phyloP scores from a whole-genome alignment of 345 rosid species.

The Chamaenerion angustifolium region DNA sequence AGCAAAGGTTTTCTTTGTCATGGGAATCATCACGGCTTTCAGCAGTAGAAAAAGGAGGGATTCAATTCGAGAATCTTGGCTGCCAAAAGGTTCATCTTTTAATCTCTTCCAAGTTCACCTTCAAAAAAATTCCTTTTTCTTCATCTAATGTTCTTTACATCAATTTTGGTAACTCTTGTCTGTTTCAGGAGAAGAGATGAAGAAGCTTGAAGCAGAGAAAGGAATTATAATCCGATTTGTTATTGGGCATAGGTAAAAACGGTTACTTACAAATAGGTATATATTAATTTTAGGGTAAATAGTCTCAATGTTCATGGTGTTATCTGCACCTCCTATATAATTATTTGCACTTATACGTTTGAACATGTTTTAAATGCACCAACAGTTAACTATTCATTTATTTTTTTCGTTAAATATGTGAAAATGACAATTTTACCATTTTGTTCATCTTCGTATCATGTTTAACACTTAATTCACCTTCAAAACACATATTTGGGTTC shows the following conservation, averaged over 20 bases:
- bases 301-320: too few species aligned
- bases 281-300: too few species aligned
- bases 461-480: too few species aligned
- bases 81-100: conserved; percentile 21
- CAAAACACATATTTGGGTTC: too few species aligned
- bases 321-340: too few species aligned
- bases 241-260: neutral
- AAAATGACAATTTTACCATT: too few species aligned
- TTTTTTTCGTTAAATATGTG: too few species aligned
- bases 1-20: conserved; percentile 9
- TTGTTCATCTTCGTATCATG: too few species aligned
- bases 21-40: conserved; percentile 2
- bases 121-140: neutral
- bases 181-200: conserved; percentile 31
- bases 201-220: neutral
- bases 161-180: neutral
- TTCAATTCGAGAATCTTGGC: conserved; percentile 1
- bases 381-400: too few species aligned
- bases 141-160: neutral
- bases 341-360: too few species aligned
- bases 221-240: neutral
- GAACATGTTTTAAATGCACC: too few species aligned
- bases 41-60: conserved; percentile 3
- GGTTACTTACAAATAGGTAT: neutral
- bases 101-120: too few species aligned